phyloP scores from a whole-genome alignment of 2,329 filamentous ascomycete species.

The Cladosporium sp. region DNA sequence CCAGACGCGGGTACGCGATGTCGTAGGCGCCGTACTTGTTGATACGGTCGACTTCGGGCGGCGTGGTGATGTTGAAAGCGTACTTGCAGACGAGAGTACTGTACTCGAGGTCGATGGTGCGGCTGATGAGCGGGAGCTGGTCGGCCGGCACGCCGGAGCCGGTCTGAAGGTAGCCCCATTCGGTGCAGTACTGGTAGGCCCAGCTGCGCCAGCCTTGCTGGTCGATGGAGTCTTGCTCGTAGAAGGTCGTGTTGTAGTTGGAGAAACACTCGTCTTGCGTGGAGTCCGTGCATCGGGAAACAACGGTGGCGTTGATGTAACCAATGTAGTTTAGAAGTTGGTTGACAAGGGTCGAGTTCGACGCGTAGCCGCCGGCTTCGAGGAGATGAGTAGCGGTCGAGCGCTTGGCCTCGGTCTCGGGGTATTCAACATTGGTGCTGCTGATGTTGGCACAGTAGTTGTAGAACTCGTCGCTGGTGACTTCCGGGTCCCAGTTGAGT shows the following conservation, averaged over 20 bases:
- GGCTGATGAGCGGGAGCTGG: conserved; percentile 64
- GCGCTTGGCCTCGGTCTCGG: conserved; percentile 32
- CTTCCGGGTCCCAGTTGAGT: conserved; percentile 54
- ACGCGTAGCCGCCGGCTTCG: conserved; percentile 41
- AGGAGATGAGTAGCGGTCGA: conserved; percentile 41
- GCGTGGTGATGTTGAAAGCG: conserved; percentile 62
- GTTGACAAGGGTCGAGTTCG: conserved; percentile 41
- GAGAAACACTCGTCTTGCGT: conserved; percentile 49
- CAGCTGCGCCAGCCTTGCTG: conserved; percentile 45
- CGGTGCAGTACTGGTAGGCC: conserved; percentile 53
- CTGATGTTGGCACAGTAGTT: conserved; percentile 54
- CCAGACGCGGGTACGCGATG: conserved; percentile 68
- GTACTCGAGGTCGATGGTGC: conserved; percentile 60
- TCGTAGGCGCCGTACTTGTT: conserved; percentile 70
- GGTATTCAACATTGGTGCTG: conserved; percentile 38
- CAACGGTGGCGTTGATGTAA: conserved; percentile 43
- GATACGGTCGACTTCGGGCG: conserved; percentile 58
- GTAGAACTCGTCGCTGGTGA: conserved; percentile 44
- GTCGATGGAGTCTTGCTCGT: conserved; percentile 38
- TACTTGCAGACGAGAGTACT: conserved; percentile 55
- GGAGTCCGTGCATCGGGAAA: conserved; percentile 34
- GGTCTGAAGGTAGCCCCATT: conserved; percentile 63
- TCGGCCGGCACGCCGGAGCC: conserved; percentile 61
- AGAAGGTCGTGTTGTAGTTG: conserved; percentile 42
- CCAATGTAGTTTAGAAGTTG: conserved; percentile 53